phyloP scores from a whole-genome alignment of 805 yeast species.

The Hanseniaspora opuntiae region DNA sequence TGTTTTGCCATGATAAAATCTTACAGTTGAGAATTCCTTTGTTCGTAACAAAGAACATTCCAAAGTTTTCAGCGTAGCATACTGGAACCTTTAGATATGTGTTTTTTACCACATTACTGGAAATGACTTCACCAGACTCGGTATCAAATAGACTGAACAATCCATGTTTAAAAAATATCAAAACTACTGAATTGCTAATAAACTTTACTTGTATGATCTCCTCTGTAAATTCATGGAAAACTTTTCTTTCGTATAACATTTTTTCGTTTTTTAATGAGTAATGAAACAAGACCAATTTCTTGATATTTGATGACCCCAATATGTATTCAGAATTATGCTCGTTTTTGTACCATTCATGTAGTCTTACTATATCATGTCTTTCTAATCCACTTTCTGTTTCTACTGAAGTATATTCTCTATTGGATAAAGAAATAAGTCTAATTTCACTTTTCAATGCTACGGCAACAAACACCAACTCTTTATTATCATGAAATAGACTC shows the following conservation, averaged over 20 bases:
- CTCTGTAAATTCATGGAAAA: not conserved
- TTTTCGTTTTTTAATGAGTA: not conserved
- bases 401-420: not conserved
- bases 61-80: not conserved
- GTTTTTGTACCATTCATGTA: not conserved
- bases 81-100: not conserved
- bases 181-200: not conserved
- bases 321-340: not conserved
- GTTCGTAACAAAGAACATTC: slow-evolving; percentile 16
- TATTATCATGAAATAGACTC: not conserved
- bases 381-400: not conserved
- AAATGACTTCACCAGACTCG: not conserved
- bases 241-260: not conserved
- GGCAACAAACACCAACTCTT: not conserved
- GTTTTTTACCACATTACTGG: not conserved
- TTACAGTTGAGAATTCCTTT: slow-evolving; percentile 21
- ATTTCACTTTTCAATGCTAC: not conserved
- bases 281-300: not conserved
- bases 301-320: not conserved
- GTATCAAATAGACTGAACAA: not conserved
- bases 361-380: too few relatives aligned
- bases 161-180: not conserved
- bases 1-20: slow-evolving; percentile 24
- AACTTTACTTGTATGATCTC: not conserved
- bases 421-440: not conserved